Evolutionary conservation across 495 filamentous ascomycete species (phyloP).

Genomic region (Hyaloscypha finlandica): DNA sequence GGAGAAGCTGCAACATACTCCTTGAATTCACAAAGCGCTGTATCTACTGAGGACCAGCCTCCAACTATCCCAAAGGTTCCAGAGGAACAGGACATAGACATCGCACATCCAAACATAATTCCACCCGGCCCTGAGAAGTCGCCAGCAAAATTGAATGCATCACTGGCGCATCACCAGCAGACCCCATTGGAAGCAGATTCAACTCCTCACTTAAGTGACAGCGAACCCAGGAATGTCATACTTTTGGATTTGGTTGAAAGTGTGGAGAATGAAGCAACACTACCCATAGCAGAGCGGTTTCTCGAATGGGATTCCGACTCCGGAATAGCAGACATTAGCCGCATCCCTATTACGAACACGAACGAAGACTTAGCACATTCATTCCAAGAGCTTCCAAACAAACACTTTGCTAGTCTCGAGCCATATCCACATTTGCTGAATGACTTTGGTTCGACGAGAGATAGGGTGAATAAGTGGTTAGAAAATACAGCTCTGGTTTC

Average conservation of each 20-base stretch:
- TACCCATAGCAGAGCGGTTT: background rate
- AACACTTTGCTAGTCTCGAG: background rate
- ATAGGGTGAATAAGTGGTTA: conserved; percentile 27
- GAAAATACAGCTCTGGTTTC: conserved; percentile 12
- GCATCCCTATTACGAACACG: background rate
- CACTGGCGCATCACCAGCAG: background rate
- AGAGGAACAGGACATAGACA: background rate
- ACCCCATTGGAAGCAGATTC: background rate
- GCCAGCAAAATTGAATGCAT: background rate
- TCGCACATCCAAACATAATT: background rate
- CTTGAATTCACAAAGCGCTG: background rate
- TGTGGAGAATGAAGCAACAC: background rate
- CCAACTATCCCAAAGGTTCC: background rate
- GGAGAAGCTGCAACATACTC: background rate
- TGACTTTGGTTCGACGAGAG: conserved; percentile 23
- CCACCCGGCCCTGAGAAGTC: background rate
- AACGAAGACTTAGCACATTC: background rate
- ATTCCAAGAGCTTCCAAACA: background rate
- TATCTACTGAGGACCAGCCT: background rate
- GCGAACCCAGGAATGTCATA: background rate
- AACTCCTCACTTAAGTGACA: background rate
- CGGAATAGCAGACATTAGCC: conserved; percentile 20
- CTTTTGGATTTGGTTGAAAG: background rate
- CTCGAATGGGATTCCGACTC: conserved; percentile 18
- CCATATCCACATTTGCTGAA: conserved; percentile 17